Evolutionary conservation across 2,329 filamentous ascomycete species (phyloP), one percentile per base, ranked within the genome.

Genomic region (Arthrobotrys sinensis): DNA sequence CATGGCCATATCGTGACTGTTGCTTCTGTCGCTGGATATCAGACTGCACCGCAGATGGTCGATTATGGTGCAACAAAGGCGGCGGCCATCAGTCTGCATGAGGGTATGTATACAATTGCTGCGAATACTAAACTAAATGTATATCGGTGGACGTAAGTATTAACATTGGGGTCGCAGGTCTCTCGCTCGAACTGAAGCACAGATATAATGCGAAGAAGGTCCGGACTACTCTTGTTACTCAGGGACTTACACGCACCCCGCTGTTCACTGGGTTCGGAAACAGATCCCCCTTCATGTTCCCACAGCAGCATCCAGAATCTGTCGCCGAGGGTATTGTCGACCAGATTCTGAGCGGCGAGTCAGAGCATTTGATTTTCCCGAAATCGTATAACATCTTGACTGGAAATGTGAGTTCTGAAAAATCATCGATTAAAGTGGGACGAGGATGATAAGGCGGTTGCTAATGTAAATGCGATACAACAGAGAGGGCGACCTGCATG

Each of bases 1-100:
- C 91, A 93, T 84, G 91, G 92, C 76, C 92, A 92, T 87, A 83
- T 93, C 46, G 90, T 93, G 21, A 93, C 90, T 0, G 87, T 93
- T 21, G 89, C 91, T 12, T 90, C 88, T 1, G 86, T 89, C 60
- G 90, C 91, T 0, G 87, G 88, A 11, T 92, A 89, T 84, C 80
- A 89, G 6, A 85, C 88, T 0, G 87, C 89, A 0, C 89, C 91
- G 2, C 87, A 87, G 80, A 88, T 92, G 86, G 88, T 90, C 43
- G 91, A 93, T 84, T 93, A 93, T 84, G 86, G 87, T 1, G 87
- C 89, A 6, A 88, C 87, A 80, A 93, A 93, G 84, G 88, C 91
- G 0, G 91, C 89, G 0, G 88, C 90, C 0, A 83, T 92, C 21
- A 85, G 89, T 1, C 91, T 93, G 83, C 91, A 93, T 82, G 91